phyloP scores from a whole-genome alignment of 2,329 filamentous ascomycete species.

The Alternaria rosae region DNA sequence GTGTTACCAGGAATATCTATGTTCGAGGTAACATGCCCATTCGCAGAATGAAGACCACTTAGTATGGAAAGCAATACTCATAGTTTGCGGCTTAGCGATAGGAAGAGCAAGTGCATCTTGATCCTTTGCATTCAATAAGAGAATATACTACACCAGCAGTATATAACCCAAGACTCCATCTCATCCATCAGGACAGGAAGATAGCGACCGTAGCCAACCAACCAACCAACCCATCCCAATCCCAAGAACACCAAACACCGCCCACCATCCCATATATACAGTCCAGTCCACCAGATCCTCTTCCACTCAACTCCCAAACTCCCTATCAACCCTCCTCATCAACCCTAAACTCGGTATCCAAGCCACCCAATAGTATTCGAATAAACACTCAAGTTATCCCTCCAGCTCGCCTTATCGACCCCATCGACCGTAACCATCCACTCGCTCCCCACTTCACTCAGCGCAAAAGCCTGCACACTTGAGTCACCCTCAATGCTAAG shows the following conservation, averaged over 20 bases:
- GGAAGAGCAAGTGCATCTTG: neutral
- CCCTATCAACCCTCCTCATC: neutral
- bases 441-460: constrained; percentile 58
- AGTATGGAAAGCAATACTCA: too few species aligned
- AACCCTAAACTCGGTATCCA: constrained; percentile 40
- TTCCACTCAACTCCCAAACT: neutral
- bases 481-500: constrained; percentile 57
- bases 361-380: constrained; percentile 45
- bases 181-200: neutral
- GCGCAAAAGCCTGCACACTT: constrained; percentile 54
- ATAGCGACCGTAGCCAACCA: neutral
- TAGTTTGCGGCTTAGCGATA: too few species aligned
- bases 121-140: neutral
- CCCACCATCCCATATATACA: neutral
- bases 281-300: neutral
- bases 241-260: neutral
- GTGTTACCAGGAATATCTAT: too few species aligned
- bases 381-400: constrained; percentile 57
- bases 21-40: too few species aligned
- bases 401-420: constrained; percentile 53
- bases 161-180: neutral
- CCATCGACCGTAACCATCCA: constrained; percentile 58
- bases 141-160: neutral
- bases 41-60: too few species aligned
- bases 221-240: neutral